A percentile compares a stretch with the other conserved stretches of the same genome.
phyloP scores from a whole-genome alignment of 2,329 filamentous ascomycete genomes.

The Aspergillus calidoustus region DNA sequence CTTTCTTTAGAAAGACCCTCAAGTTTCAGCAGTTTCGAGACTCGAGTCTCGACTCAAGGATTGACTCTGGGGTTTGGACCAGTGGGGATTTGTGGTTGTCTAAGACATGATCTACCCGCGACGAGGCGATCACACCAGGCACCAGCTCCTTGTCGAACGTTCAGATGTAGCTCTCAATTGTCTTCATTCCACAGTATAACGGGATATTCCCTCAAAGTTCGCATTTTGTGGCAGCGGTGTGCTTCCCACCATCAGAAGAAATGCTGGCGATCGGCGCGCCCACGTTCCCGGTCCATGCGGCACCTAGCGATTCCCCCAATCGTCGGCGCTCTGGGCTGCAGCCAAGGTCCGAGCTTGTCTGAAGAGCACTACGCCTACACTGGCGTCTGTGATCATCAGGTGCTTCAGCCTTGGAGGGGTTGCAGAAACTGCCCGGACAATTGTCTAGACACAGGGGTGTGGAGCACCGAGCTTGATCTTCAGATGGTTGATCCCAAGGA shows the following conservation, averaged over 20 bases:
- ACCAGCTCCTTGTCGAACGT: background rate
- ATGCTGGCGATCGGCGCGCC: background rate
- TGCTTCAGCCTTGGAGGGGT: slow-evolving; percentile 2
- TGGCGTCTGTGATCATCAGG: slow-evolving; percentile 7
- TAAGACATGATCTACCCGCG: background rate
- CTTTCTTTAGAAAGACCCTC: slow-evolving; percentile 4
- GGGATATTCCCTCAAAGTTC: background rate
- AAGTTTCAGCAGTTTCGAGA: background rate
- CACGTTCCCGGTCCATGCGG: slow-evolving; percentile 2
- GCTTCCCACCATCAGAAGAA: background rate
- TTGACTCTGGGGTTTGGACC: background rate
- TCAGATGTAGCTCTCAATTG: too few species aligned
- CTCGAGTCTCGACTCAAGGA: background rate
- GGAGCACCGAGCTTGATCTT: slow-evolving; percentile 2
- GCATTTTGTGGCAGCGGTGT: background rate
- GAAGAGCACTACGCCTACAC: slow-evolving; percentile 6
- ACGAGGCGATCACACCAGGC: background rate
- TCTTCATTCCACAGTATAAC: background rate
- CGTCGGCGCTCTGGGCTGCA: background rate
- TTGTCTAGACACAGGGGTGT: slow-evolving; percentile 21
- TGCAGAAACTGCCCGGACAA: slow-evolving; percentile 7
- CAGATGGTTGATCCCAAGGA: slow-evolving; percentile 1
- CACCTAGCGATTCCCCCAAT: slow-evolving; percentile 1
- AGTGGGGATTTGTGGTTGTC: background rate
- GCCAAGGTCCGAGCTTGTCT: slow-evolving; percentile 23